phyloP scores from a whole-genome alignment of 495 filamentous ascomycete species.

The Aspergillus bertholletiae region DNA sequence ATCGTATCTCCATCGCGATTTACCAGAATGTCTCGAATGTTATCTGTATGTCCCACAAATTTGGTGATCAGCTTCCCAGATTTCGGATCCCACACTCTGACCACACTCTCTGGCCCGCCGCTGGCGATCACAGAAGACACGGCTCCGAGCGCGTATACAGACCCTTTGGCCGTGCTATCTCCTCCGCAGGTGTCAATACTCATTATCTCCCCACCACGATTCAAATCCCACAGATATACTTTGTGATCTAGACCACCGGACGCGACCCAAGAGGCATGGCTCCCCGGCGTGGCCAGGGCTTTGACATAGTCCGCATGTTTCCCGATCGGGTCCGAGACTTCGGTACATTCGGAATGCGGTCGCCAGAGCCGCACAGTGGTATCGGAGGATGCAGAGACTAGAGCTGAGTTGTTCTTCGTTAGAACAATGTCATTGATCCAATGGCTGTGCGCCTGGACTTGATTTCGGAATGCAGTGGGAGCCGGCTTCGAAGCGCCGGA shows the following conservation, averaged over 20 bases:
- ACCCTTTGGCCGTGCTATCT: slow-evolving; percentile 83
- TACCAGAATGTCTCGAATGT: slow-evolving; percentile 84
- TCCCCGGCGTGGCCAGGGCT: slow-evolving; percentile 74
- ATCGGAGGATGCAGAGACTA: slow-evolving; percentile 94
- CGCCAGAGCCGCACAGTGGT: slow-evolving; percentile 94
- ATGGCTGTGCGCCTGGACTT: slow-evolving; percentile 97
- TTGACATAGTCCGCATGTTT: slow-evolving; percentile 96
- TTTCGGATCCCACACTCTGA: slow-evolving; percentile 88
- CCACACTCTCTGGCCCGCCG: slow-evolving; percentile 91
- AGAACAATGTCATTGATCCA: slow-evolving; percentile 98
- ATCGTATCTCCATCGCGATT: slow-evolving; percentile 85
- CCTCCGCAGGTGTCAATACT: slow-evolving; percentile 79
- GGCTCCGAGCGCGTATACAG: slow-evolving; percentile 84
- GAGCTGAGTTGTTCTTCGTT: slow-evolving; percentile 72
- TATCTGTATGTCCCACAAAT: slow-evolving; percentile 97
- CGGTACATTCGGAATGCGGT: slow-evolving; percentile 66
- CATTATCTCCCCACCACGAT: slow-evolving; percentile 77
- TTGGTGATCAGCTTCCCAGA: slow-evolving; percentile 90
- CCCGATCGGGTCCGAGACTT: slow-evolving; percentile 77
- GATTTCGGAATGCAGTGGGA: slow-evolving; percentile 71
- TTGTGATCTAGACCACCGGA: slow-evolving; percentile 95
- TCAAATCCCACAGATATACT: slow-evolving; percentile 89
- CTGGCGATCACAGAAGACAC: slow-evolving; percentile 77
- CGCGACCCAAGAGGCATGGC: slow-evolving; percentile 79
- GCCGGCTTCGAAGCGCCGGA: slow-evolving; percentile 25